Base-by-base conservation (phyloP, 2,329 filamentous ascomycete species). In the Cladosporium sp. region DNA sequence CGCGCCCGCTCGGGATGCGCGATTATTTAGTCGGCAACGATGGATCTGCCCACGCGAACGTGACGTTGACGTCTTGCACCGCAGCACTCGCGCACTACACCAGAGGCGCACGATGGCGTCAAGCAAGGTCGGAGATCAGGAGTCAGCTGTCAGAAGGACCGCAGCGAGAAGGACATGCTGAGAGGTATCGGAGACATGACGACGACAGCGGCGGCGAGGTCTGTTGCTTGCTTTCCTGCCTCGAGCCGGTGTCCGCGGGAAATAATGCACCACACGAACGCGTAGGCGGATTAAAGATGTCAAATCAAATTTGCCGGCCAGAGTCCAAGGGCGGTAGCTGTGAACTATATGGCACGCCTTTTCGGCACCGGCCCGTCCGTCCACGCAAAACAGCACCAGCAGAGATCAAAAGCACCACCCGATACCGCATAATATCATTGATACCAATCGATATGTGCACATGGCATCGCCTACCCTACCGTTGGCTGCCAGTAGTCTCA, bases 221-320 rank as follows among this genome's bases (percentile, higher is more conserved):
- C 14, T 54, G 18, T 23, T 48, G 43, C 25, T 21, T 32, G 49
- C 26, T 28, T 28, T 21, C 39, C 39, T 28, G 51, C 51, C 25
- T 28, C 21, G 18, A 25, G 48, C 43, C 60, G 60, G 60, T 39
- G 60, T 54, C 60, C 60, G 60, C 60, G 60, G 60, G 30, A 39
- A 30, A 32, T 32, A 30, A 18, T 53, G 25, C 51, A 54, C 51
- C 51, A 21, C 48, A 18, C 51, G 16, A 54, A 54, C 51, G 51
- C 51, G 51, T 54, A 14, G 51, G 51, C 51, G 28, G 51, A 23
- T 21, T n/a, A n/a, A 26, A 28, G 16, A 53, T 53, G 48, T 53
- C 59, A 62, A 62, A 62, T 62, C 59, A 62, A 62, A 54, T 62
- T 62, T 62, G 51, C 51, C 51, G 48, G n/a, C 28, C 48, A 51